A percentile compares a stretch with the other conserved stretches of the same genome.
Conservation (phyloP, 1,284 basidiomycete genomes). For the Spongiforma sp. region DNA sequence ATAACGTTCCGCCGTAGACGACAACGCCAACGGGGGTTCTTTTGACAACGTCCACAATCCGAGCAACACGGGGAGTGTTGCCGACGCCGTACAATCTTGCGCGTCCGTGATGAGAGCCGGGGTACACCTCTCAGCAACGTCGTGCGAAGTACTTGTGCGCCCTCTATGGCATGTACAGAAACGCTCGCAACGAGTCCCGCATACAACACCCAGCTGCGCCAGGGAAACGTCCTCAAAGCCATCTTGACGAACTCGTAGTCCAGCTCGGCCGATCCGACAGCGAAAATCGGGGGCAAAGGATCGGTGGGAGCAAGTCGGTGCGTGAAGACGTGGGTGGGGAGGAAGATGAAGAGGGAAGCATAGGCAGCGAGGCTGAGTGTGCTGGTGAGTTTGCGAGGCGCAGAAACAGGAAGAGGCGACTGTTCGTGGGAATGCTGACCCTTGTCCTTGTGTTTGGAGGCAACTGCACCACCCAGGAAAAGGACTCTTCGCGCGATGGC, state of each 20-base stretch:
- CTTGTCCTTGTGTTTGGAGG: too few species aligned
- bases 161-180: constrained; percentile 63
- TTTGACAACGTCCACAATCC: constrained; percentile 58
- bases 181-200: constrained; percentile 56
- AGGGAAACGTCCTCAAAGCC: constrained; percentile 63
- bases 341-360: constrained; percentile 51
- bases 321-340: constrained; percentile 67
- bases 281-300: constrained; percentile 50
- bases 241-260: constrained; percentile 79
- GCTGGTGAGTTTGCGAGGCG: constrained; percentile 48
- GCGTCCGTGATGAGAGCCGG: constrained; percentile 30
- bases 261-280: constrained; percentile 71
- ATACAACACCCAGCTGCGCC: constrained; percentile 64
- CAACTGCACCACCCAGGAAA: too few species aligned
- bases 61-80: constrained; percentile 54
- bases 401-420: too few species aligned
- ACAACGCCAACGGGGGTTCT: constrained; percentile 63
- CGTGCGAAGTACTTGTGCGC: constrained; percentile 56
- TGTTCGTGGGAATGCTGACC: too few species aligned
- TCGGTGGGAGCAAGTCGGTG: constrained; percentile 57
- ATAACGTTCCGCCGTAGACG: constrained; percentile 55
- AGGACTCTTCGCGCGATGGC: constrained; percentile 61
- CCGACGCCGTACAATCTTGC: constrained; percentile 40
- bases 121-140: constrained; percentile 32
- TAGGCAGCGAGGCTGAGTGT: constrained; percentile 63